Conservation (phyloP, 495 filamentous ascomycete species). For the Mytilinidion resinicola region DNA sequence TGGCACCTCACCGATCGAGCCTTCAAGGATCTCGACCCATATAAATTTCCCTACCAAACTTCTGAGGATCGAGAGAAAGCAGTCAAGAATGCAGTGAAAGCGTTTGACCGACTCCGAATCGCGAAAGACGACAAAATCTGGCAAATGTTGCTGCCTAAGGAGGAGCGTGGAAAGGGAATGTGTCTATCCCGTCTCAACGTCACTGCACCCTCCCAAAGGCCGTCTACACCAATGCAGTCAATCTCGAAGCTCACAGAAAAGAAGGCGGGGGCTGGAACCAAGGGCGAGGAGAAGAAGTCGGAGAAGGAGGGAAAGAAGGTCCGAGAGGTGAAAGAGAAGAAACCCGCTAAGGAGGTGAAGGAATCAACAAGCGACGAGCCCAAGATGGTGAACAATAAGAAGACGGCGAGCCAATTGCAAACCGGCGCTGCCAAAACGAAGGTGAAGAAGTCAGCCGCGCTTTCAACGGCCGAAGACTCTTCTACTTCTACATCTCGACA, state of each 20-base stretch:
- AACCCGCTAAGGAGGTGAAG: conserved; percentile 1
- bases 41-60: conserved; percentile 47
- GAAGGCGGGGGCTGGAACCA: conserved; percentile 12
- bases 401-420: background rate
- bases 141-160: conserved; percentile 68
- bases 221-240: conserved; percentile 50
- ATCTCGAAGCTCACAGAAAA: conserved; percentile 31
- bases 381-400: conserved; percentile 21
- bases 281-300: conserved; percentile 53
- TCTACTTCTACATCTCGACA: conserved; percentile 12
- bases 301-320: conserved; percentile 43
- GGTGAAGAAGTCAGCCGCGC: conserved; percentile 9
- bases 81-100: conserved; percentile 76
- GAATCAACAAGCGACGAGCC: conserved; percentile 21
- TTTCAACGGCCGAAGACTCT: background rate
- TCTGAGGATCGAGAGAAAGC: conserved; percentile 63
- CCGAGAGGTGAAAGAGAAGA: conserved; percentile 6
- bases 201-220: conserved; percentile 37
- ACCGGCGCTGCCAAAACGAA: conserved; percentile 4
- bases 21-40: conserved; percentile 80
- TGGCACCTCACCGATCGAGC: conserved; percentile 48
- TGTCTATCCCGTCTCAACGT: conserved; percentile 70
- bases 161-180: conserved; percentile 74
- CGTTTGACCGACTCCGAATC: conserved; percentile 75
- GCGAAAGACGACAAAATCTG: conserved; percentile 65